These are phyloP conservation scores for Zopfochytrium polystomum DNA, from an alignment of 371 early-diverging fungal species.

Conservation along the genomic window DNA sequence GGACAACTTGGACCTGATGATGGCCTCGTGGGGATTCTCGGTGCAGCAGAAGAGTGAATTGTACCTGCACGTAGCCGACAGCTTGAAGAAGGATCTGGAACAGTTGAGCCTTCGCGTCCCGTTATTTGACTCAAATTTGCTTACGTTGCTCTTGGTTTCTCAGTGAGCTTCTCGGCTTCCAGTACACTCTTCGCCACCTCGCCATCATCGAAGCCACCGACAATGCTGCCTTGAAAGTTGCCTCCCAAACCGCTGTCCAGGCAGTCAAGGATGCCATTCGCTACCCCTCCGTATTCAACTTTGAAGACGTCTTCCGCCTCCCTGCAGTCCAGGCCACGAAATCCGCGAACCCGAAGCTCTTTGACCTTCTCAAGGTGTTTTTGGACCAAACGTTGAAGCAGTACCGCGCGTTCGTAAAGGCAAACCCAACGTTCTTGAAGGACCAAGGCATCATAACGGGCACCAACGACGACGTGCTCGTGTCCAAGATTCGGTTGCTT, in stretches of 20 bases:
- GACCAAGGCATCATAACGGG: conserved; percentile 31
- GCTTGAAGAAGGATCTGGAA: conserved; percentile 59
- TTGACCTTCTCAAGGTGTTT: conserved; percentile 72
- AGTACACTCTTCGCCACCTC: neutral
- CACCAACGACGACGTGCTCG: conserved; percentile 49
- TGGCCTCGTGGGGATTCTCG: conserved; percentile 72
- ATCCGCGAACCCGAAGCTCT: conserved; percentile 44
- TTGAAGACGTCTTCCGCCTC: conserved; percentile 74
- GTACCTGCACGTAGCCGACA: conserved; percentile 62
- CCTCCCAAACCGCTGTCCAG: conserved; percentile 43
- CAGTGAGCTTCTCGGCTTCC: neutral
- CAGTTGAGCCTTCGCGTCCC: conserved; percentile 47
- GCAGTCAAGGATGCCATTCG: conserved; percentile 69
- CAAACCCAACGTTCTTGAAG: conserved; percentile 51
- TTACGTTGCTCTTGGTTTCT: too few species aligned
- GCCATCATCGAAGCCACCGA: neutral
- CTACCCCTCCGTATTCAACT: conserved; percentile 69
- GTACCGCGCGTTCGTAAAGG: conserved; percentile 60
- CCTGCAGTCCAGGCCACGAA: conserved; percentile 69
- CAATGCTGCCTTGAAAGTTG: neutral
- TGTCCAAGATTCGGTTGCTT: conserved; percentile 80
- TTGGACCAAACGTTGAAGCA: conserved; percentile 66
- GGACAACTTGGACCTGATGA: conserved; percentile 55
- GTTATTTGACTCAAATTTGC: neutral
- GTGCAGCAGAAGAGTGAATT: conserved; percentile 57